Evolutionary conservation across 768 basidiomycete genomes (phyloP).

Genomic region (Termitomyces sp.): DNA sequence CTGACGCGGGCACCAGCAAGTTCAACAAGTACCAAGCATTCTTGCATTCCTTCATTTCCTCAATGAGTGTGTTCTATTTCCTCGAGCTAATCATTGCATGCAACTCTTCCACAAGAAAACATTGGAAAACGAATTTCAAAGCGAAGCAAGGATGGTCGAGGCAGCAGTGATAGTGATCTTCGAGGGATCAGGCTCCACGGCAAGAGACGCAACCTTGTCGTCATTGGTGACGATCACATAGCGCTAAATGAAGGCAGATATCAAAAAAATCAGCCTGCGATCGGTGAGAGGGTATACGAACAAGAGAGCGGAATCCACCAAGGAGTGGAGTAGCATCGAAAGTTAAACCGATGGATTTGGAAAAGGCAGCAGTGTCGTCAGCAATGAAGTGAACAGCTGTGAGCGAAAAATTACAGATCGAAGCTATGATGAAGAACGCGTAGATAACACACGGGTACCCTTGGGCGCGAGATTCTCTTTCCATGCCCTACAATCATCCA

Average conservation of each 20-base stretch:
- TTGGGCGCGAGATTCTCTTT: constrained; percentile 52
- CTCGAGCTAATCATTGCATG: not conserved
- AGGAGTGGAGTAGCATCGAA: constrained; percentile 60
- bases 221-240: constrained; percentile 55
- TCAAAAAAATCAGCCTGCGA: not conserved
- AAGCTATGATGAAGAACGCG: not conserved
- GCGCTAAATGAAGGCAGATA: constrained; percentile 28
- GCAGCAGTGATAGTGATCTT: constrained; percentile 51
- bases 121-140: constrained; percentile 8
- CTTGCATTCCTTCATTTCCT: no score
- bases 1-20: no score
- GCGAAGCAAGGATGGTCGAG: constrained; percentile 32
- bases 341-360: constrained; percentile 46
- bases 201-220: constrained; percentile 47
- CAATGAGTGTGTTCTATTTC: no score
- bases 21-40: no score
- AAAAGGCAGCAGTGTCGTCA: constrained; percentile 61
- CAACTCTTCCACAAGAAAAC: not conserved
- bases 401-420: constrained; percentile 2
- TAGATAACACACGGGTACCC: constrained; percentile 42
- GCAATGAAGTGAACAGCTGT: constrained; percentile 56
- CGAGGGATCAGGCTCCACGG: constrained; percentile 42
- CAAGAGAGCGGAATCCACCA: constrained; percentile 66
- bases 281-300: constrained; percentile 15
- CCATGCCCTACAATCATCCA: constrained; percentile 48